phyloP scores from a whole-genome alignment of 2,329 filamentous ascomycete genomes.

The Emergomyces orientalis region DNA sequence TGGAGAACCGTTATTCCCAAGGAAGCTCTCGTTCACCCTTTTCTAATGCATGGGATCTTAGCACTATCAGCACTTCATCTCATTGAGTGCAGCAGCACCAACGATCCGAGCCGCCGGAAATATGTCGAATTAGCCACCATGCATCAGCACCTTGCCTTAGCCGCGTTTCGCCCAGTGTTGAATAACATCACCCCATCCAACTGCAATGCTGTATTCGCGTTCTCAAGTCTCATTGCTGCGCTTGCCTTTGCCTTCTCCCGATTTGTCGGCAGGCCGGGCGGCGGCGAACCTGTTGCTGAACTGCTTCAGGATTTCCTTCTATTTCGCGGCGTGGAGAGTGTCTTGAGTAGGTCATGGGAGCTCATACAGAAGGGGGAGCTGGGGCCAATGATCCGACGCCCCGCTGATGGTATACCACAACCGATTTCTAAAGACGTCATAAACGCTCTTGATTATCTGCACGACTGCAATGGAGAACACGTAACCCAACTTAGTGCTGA shows the following conservation, averaged over 20 bases:
- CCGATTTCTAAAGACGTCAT: slow-evolving; percentile 18
- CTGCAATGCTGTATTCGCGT: slow-evolving; percentile 27
- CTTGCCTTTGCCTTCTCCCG: slow-evolving; percentile 24
- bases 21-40: slow-evolving; percentile 20
- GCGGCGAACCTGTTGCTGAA: slow-evolving; percentile 19
- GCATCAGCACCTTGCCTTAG: slow-evolving; percentile 21
- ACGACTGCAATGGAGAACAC: slow-evolving; percentile 17
- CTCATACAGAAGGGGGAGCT: slow-evolving; percentile 21
- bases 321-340: slow-evolving; percentile 23
- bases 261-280: slow-evolving; percentile 13
- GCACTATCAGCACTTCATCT: slow-evolving; percentile 22
- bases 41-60: slow-evolving; percentile 23
- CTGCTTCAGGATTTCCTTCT: slow-evolving; percentile 22
- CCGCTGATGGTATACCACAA: slow-evolving; percentile 10
- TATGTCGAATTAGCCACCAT: slow-evolving; percentile 23
- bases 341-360: slow-evolving; percentile 19
- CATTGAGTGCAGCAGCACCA: slow-evolving; percentile 20
- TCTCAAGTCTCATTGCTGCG: slow-evolving; percentile 25
- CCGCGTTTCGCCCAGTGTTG: slow-evolving; percentile 21
- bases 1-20: slow-evolving; percentile 20
- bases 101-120: slow-evolving; percentile 18
- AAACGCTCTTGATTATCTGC: slow-evolving; percentile 16
- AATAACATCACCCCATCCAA: slow-evolving; percentile 23
- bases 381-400: slow-evolving; percentile 17
- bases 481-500: slow-evolving; percentile 15